phyloP scores from a whole-genome alignment of 495 filamentous ascomycete genomes.

The Letharia columbiana region DNA sequence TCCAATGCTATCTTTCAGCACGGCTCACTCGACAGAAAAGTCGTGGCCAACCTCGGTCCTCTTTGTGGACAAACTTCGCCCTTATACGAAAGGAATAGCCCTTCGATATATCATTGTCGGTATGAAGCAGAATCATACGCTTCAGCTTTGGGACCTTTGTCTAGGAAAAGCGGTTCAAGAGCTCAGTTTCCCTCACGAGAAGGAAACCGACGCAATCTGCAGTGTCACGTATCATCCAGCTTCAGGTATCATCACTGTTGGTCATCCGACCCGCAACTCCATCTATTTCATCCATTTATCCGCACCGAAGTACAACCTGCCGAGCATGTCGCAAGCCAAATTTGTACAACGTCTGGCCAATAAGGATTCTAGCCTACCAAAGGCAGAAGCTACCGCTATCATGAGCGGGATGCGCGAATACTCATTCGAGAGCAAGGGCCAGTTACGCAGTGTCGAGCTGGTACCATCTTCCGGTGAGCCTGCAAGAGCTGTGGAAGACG shows the following conservation, averaged over 20 bases:
- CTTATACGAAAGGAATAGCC: conserved; percentile 77
- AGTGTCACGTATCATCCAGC: conserved; percentile 87
- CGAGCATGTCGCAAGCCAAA: conserved; percentile 70
- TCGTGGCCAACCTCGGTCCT: conserved; percentile 93
- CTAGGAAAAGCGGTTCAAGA: conserved; percentile 93
- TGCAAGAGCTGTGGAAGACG: conserved; percentile 40
- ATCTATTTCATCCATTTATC: conserved; percentile 95
- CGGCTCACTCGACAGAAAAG: conserved; percentile 71
- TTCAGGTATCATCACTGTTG: conserved; percentile 85
- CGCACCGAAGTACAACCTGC: conserved; percentile 79
- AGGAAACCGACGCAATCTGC: conserved; percentile 93
- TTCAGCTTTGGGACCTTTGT: conserved; percentile 98
- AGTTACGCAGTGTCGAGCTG: conserved; percentile 83
- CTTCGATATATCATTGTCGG: conserved; percentile 92
- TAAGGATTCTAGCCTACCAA: conserved; percentile 65
- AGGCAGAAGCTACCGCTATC: conserved; percentile 87
- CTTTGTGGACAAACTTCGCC: conserved; percentile 88
- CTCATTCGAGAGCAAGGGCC: conserved; percentile 79
- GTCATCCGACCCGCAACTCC: conserved; percentile 93
- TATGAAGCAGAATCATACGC: conserved; percentile 97
- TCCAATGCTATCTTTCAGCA: conserved; percentile 68
- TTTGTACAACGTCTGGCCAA: conserved; percentile 68
- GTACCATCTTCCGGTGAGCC: conserved; percentile 52
- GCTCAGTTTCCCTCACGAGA: conserved; percentile 89
- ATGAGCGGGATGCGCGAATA: conserved; percentile 93